A percentile compares a stretch with the other conserved stretches of the same genome.
Conservation (phyloP, 768 basidiomycete species). For the Coprinellus micaceus region DNA sequence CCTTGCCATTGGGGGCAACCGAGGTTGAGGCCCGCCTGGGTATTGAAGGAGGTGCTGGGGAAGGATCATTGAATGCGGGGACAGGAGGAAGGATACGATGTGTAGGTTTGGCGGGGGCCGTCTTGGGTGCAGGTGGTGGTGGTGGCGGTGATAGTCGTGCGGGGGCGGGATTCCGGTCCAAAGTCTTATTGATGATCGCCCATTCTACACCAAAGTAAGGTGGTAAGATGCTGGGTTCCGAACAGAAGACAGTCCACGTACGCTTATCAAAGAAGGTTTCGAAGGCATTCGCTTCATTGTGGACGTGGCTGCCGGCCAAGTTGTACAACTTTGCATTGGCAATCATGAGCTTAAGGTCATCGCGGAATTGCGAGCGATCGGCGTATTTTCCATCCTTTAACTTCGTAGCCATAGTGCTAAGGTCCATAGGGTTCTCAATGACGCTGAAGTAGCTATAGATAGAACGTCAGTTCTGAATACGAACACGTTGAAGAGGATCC, state of each 20-base stretch:
- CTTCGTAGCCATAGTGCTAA: conserved; percentile 84
- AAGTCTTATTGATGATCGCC: conserved; percentile 80
- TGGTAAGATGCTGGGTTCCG: conserved; percentile 2
- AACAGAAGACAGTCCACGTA: conserved; percentile 23
- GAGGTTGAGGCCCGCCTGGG: conserved; percentile 4
- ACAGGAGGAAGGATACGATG: conserved; percentile 37
- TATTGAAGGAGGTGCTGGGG: conserved; percentile 7
- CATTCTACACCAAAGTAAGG: conserved; percentile 56
- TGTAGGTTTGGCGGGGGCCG: conserved; percentile 18
- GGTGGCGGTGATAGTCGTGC: conserved; percentile 7
- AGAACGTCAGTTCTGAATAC: conserved; percentile 15
- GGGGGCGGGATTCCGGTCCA: conserved; percentile 51
- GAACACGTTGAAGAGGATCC: background rate
- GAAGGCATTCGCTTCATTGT: conserved; percentile 70
- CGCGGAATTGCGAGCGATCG: conserved; percentile 76
- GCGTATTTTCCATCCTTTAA: conserved; percentile 83
- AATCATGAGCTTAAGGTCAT: conserved; percentile 87
- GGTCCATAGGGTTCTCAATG: conserved; percentile 92
- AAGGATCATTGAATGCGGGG: conserved; percentile 34
- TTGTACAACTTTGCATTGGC: conserved; percentile 88
- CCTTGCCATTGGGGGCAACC: background rate
- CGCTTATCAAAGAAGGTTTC: conserved; percentile 85
- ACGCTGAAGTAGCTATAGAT: conserved; percentile 77
- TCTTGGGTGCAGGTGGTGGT: background rate
- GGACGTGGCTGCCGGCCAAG: conserved; percentile 60